Evolutionary conservation across 176 grass and related monocot genomes (phyloP).

Genomic region (Oryza meyeriana): DNA sequence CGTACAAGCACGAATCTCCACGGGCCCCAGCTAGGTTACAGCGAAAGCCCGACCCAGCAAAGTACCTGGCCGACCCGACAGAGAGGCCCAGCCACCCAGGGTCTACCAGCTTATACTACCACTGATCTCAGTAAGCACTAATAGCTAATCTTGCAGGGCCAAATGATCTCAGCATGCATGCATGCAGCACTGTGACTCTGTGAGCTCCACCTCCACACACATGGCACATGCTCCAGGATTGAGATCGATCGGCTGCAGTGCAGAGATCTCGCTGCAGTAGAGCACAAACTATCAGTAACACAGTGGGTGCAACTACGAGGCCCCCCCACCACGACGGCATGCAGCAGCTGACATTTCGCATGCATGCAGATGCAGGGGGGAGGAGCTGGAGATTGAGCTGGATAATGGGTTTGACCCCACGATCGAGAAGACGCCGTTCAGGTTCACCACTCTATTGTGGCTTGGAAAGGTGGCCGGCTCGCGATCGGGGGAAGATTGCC

Average conservation of each 20-base stretch:
- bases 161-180: not conserved
- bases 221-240: conserved; percentile 13
- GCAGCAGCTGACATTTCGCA: not conserved
- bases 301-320: not conserved
- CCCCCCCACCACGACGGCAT: not conserved
- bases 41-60: conserved; percentile 7
- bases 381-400: not conserved
- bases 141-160: not conserved
- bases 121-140: not conserved
- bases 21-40: not conserved
- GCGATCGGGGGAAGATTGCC: not conserved
- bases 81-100: not conserved
- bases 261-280: not conserved
- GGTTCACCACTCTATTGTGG: not conserved
- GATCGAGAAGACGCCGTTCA: not conserved
- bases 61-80: not conserved
- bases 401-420: not conserved
- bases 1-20: conserved; percentile 29
- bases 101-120: not conserved
- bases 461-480: not conserved
- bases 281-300: not conserved
- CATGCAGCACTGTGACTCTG: not conserved
- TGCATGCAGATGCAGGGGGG: not conserved
- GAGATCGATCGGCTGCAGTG: conserved; percentile 6
- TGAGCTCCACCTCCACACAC: not conserved